Base-by-base conservation (phyloP, 2,329 filamentous ascomycete genomes). In the Pseudogymnoascus sp. region DNA sequence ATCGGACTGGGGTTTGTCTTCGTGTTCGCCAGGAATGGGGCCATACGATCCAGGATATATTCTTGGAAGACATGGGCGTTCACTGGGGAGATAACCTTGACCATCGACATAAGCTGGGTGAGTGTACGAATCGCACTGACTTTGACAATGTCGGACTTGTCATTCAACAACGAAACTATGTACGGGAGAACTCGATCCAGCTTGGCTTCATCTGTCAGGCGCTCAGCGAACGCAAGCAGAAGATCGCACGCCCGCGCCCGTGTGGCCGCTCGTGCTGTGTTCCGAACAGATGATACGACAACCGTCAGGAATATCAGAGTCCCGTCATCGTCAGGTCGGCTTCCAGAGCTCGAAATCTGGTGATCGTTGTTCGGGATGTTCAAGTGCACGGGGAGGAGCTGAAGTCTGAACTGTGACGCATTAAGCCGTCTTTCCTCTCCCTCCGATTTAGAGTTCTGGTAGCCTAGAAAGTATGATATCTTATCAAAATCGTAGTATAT, bases 401-500 rank as follows among this genome's bases (percentile, higher is more conserved):
- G 80, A 16, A 85, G 74, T 2, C 79, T 81, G 7, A 84, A 77
- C 39, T 79, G 76, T 2, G 77, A 75, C 18, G 69, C 64, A 20
- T 70, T 66, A 0, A 66, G 60, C 3, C 66, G 61, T 8, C 70
- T 69, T 41, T 73, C 67, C 16, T 54, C 47, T 32, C 28, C 47
- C 20, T 54, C 47, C 7, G 47, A 20, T 18, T 3, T 54, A 3
- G 47, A 32, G 43, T 85, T 78, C 28, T 84, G 82, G 63, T 91
- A 91, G 12, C 90, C 92, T 1, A 99, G 80, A 62, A 96, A 95
- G 70, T 95, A 96, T 0, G 93, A 91, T 59, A 99, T 96, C 73
- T 97, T 99, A 73, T 99, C 94, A 74, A 97, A 97, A 70, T 99
- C 94, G 67, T 89, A 85, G 70, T 89, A 97, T 0, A 99, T 87